Conservation (phyloP, 106 monocot species). For the Acorus calamus region DNA sequence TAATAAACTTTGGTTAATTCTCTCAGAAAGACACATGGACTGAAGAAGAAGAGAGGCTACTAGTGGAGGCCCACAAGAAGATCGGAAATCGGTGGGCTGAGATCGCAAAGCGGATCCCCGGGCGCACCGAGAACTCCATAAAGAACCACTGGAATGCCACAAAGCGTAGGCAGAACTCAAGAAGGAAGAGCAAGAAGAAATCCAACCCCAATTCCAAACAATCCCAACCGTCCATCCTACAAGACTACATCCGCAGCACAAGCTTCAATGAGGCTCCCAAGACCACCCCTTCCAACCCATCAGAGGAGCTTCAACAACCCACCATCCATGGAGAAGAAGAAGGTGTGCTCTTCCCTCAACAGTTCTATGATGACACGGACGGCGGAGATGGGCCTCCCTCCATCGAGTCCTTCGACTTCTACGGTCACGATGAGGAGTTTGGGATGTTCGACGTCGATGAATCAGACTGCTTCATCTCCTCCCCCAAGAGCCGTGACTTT, state of each 20-base stretch:
- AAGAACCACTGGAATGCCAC: constrained; percentile 97
- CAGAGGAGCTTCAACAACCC: background rate
- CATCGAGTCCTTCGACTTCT: too few relatives aligned
- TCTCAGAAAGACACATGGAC: constrained; percentile 78
- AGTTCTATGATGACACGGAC: too few relatives aligned
- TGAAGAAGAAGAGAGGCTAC: constrained; percentile 61
- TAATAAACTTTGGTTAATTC: too few relatives aligned
- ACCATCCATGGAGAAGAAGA: background rate
- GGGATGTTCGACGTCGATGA: too few relatives aligned
- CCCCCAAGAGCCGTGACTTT: background rate
- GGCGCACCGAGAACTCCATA: constrained; percentile 76
- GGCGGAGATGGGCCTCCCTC: too few relatives aligned
- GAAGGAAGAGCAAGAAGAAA: constrained; percentile 34
- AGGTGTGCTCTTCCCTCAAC: background rate
- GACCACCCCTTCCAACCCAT: background rate
- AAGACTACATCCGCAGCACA: constrained; percentile 56
- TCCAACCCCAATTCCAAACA: background rate
- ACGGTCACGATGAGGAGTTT: too few relatives aligned
- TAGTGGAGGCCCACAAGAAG: constrained; percentile 56
- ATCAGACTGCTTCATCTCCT: too few relatives aligned
- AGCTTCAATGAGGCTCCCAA: background rate
- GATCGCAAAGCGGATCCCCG: constrained; percentile 62
- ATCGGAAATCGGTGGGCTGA: constrained; percentile 75
- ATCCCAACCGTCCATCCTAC: constrained; percentile 23
- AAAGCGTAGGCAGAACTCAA: constrained; percentile 50